phyloP scores from a whole-genome alignment of 352 stramenopile genomes.

The Phytophthora rubi region DNA sequence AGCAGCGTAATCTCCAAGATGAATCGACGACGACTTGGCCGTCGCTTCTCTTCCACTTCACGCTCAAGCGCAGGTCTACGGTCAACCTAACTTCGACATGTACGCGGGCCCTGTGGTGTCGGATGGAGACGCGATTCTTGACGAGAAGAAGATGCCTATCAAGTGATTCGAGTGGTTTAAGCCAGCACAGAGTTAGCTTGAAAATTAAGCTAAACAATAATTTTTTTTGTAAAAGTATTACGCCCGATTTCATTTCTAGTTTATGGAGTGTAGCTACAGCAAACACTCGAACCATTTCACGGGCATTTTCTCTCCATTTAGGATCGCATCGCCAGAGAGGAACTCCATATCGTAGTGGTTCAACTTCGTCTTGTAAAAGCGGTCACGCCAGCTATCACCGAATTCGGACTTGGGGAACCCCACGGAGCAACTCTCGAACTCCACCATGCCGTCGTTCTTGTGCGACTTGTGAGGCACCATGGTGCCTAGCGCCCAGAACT shows the following conservation, averaged over 20 bases:
- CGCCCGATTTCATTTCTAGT: background rate
- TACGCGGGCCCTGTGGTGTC: slow-evolving; percentile 33
- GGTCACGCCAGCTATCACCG: slow-evolving; percentile 32
- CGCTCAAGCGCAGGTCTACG: slow-evolving; percentile 39
- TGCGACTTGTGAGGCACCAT: slow-evolving; percentile 39
- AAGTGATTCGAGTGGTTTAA: slow-evolving; percentile 66
- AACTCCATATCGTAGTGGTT: slow-evolving; percentile 61
- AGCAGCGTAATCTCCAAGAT: background rate
- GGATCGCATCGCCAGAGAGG: slow-evolving; percentile 45
- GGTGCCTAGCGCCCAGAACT: slow-evolving; percentile 25
- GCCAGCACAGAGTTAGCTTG: too few species aligned
- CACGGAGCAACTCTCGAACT: slow-evolving; percentile 48
- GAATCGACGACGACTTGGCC: slow-evolving; percentile 12
- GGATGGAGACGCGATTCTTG: slow-evolving; percentile 40
- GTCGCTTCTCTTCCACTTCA: slow-evolving; percentile 37
- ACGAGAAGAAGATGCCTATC: slow-evolving; percentile 50
- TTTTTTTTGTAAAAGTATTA: background rate
- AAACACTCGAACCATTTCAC: slow-evolving; percentile 63
- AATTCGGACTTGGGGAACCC: slow-evolving; percentile 40
- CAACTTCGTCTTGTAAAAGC: slow-evolving; percentile 53
- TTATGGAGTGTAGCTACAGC: slow-evolving; percentile 2
- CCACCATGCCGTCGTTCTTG: slow-evolving; percentile 47
- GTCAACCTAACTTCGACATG: slow-evolving; percentile 35
- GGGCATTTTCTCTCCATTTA: slow-evolving; percentile 47
- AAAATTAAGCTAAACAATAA: background rate